phyloP scores from a whole-genome alignment of 2,329 filamentous ascomycete genomes.

The Fusarium subglutinans region DNA sequence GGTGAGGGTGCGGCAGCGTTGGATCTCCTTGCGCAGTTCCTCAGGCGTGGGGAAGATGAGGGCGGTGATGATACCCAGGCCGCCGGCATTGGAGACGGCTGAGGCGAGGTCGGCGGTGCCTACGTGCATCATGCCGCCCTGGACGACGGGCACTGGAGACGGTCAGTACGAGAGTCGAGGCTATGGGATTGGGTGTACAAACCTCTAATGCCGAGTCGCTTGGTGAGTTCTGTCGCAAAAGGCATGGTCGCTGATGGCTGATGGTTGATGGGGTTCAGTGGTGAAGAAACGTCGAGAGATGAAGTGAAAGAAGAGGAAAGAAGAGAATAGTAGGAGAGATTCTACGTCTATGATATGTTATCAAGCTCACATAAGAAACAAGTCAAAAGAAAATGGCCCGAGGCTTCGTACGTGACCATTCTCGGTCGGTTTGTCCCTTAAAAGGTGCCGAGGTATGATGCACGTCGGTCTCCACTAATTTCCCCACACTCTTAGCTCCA shows the following conservation, averaged over 20 bases:
- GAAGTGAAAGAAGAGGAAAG: background rate
- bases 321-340: background rate
- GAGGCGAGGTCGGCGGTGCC: conserved; percentile 82
- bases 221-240: conserved; percentile 66
- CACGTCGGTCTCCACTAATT: background rate
- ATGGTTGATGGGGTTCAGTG: background rate
- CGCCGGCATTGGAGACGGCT: conserved; percentile 83
- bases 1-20: conserved; percentile 82
- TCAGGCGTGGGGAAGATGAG: conserved; percentile 94
- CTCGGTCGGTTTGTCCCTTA: background rate
- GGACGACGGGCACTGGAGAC: conserved; percentile 76
- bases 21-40: conserved; percentile 93
- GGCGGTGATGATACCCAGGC: conserved; percentile 83
- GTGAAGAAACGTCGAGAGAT: background rate
- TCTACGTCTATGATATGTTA: background rate
- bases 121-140: conserved; percentile 89
- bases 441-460: conserved; percentile 35
- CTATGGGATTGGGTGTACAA: conserved; percentile 12
- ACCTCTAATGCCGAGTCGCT: conserved; percentile 65
- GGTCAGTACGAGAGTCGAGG: background rate
- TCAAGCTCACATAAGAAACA: background rate
- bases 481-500: conserved; percentile 6
- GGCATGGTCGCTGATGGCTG: conserved; percentile 55
- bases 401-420: conserved; percentile 5
- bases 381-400: conserved; percentile 11